These are phyloP conservation scores for Linanthus parryae DNA, from an alignment of 148 eudicot species.

Conservation along the genomic window DNA sequence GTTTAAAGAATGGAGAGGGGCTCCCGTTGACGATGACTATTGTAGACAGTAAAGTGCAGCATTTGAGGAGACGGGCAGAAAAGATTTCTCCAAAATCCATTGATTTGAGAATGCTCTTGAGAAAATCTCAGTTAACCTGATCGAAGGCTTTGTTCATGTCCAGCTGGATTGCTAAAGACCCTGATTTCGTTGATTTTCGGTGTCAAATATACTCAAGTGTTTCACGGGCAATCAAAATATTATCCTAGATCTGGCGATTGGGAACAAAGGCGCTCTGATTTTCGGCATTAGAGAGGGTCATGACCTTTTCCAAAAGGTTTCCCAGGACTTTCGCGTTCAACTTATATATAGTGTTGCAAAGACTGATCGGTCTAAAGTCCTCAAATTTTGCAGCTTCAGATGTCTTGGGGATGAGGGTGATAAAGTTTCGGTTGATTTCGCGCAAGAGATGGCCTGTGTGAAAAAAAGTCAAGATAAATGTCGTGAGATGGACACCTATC, in stretches of 20 bases:
- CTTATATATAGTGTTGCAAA: neutral
- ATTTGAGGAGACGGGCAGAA: neutral
- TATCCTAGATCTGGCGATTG: neutral
- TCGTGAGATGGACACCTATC: too few species aligned
- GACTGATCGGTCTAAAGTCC: neutral
- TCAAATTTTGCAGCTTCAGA: too few species aligned
- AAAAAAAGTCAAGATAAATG: too few species aligned
- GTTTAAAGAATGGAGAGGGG: neutral
- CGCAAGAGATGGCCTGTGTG: too few species aligned
- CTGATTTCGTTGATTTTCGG: neutral
- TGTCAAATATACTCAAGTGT: neutral
- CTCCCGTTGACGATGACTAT: neutral
- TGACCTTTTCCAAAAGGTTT: neutral
- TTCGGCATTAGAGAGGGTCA: too few species aligned
- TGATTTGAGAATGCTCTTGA: too few species aligned
- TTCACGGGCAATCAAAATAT: neutral
- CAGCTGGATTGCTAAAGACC: neutral
- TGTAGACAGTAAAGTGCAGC: neutral
- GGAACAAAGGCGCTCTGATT: neutral
- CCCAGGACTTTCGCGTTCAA: neutral
- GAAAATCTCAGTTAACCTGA: neutral
- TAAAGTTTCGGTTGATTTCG: too few species aligned
- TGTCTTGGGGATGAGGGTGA: too few species aligned
- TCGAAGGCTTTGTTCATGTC: neutral
- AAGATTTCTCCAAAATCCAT: neutral